Conservation (phyloP, 2,329 filamentous ascomycete species). For the Ascosphaera aggregata region DNA sequence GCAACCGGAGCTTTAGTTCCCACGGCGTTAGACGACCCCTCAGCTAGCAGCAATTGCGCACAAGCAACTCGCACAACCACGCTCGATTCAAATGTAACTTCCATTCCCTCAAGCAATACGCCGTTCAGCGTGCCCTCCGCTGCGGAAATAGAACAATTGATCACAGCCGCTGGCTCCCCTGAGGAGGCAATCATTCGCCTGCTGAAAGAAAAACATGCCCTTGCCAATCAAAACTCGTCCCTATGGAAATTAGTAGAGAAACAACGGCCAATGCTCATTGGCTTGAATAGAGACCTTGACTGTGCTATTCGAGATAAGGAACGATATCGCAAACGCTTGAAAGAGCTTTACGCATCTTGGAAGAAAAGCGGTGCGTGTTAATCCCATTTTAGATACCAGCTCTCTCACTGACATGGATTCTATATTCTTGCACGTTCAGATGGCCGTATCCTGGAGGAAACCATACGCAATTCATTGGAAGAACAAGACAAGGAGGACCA, state of each 20-base stretch:
- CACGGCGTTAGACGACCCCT: not conserved
- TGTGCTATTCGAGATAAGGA: constrained; percentile 84
- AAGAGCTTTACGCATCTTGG: constrained; percentile 34
- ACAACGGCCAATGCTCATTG: constrained; percentile 79
- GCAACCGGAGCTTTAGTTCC: not conserved
- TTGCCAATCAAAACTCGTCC: constrained; percentile 72
- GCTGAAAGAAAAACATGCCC: constrained; percentile 74
- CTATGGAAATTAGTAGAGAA: constrained; percentile 93
- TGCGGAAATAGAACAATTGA: constrained; percentile 56
- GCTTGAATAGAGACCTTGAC: constrained; percentile 85
- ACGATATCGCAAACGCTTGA: constrained; percentile 71
- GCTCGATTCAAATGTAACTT: constrained; percentile 53
- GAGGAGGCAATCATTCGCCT: constrained; percentile 77
- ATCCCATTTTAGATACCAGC: not conserved
- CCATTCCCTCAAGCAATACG: constrained; percentile 33
- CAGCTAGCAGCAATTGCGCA: constrained; percentile 2
- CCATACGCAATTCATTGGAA: not conserved
- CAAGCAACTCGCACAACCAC: constrained; percentile 51
- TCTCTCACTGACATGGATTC: not conserved
- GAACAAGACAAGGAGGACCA: not conserved
- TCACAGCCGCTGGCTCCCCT: constrained; percentile 65
- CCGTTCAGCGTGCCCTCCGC: constrained; percentile 33
- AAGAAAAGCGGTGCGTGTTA: not conserved
- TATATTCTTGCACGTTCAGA: not conserved
- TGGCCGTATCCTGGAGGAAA: not conserved